Base-by-base conservation (phyloP, 371 early-diverging fungal genomes). In the Choanephora cucurbitarum region DNA sequence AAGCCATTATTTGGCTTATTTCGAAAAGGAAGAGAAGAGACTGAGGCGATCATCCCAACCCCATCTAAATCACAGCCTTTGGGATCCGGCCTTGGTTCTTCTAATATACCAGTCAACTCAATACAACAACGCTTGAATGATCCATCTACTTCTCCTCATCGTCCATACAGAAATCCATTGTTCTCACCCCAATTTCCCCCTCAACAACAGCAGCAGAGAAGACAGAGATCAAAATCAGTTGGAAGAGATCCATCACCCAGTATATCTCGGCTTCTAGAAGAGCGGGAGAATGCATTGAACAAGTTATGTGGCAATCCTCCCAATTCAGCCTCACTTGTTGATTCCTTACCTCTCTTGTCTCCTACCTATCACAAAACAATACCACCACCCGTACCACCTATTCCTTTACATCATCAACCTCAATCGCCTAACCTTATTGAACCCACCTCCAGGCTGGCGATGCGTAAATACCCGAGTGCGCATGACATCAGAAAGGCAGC, bases 181-280 rank as follows among this genome's bases (percentile, higher is more conserved):
- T 48, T 57, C 13, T 51, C 52, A 14, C 52, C 52, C 0, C 52
- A 51, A 42, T 41, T 24, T 42, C 49, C 58, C 8, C 58, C 49
- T 23, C 60, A 58, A 40, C 52, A 46, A 6, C 52, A n/a, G 33
- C 62, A 62, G 24, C 57, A 49, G 22, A 52, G 45, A 37, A 54
- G 66, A 40, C 61, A 58, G 15, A 57, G 69, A 52, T 69, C 69
- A 9, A 61, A 62, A 41, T 69, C 69, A 24, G 50, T 65, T 1
- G 62, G 69, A 13, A 59, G 66, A 58, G 62, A 66, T 43, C 55
- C 67, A 33, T 66, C 66, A 14, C 33, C 50, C 10, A 44, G 34
- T 53, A 52, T 0, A 17, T 4, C 1, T 18, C 24, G 28, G 9
- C 9, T n/a, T 1, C 52, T 66, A 7, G 57, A 52, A 42, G 66